phyloP scores from a whole-genome alignment of 805 yeast species.

The Monosporozyma servazzii region DNA sequence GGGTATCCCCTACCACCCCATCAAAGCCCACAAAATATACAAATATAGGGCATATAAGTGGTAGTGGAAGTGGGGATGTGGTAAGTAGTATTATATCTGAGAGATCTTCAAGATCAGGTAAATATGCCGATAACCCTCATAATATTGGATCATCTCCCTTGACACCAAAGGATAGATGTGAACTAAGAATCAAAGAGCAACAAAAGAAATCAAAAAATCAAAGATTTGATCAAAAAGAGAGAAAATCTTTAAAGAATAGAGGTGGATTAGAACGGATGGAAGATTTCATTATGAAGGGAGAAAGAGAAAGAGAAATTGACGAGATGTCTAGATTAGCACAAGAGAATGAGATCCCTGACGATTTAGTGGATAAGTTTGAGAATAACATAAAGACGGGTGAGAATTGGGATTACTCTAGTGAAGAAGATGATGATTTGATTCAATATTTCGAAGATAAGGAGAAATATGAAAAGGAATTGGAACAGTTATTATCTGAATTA shows the following conservation, averaged over 20 bases:
- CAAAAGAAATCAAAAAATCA: background rate
- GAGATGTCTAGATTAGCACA: slow-evolving; percentile 13
- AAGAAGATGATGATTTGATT: slow-evolving; percentile 14
- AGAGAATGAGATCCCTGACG: slow-evolving; percentile 14
- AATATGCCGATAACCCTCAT: slow-evolving; percentile 1
- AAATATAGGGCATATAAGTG: background rate
- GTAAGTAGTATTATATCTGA: background rate
- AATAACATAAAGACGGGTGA: slow-evolving; percentile 8
- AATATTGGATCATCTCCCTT: background rate
- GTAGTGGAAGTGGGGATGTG: background rate
- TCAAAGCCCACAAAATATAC: background rate
- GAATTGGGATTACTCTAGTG: background rate
- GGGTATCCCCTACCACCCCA: background rate
- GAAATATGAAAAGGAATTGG: slow-evolving; percentile 14
- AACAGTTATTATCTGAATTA: slow-evolving; percentile 10
- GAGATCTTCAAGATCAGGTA: background rate
- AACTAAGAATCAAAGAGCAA: background rate
- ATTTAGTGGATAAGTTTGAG: slow-evolving; percentile 13
- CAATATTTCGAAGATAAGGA: slow-evolving; percentile 12
- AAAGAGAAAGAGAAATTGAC: slow-evolving; percentile 11
- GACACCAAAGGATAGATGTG: background rate
- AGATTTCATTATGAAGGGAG: slow-evolving; percentile 20
- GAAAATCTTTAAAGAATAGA: slow-evolving; percentile 7
- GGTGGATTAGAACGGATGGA: slow-evolving; percentile 26
- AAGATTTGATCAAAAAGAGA: background rate